phyloP scores from a whole-genome alignment of 257 asterid genomes.

The Solanum bukasovii region DNA sequence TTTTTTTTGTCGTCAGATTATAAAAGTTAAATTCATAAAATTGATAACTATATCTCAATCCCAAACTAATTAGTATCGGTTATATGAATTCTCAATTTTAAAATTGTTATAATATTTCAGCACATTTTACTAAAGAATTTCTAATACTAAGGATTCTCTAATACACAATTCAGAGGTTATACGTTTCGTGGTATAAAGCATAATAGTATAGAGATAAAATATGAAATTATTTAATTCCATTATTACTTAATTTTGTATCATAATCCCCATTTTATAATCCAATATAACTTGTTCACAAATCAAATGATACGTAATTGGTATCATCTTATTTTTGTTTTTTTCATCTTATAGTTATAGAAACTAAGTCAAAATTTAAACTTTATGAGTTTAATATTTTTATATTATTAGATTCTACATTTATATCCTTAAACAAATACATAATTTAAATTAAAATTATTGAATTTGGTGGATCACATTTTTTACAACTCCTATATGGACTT shows the following conservation, averaged over 20 bases:
- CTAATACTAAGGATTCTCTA: neutral
- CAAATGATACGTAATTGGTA: neutral
- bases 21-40: neutral
- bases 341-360: neutral
- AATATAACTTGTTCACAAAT: neutral
- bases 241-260: neutral
- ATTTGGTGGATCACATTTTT: fast-evolving
- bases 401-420: neutral
- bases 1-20: fast-evolving
- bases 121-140: neutral
- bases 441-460: neutral
- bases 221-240: neutral
- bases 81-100: neutral
- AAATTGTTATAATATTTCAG: neutral
- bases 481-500: neutral
- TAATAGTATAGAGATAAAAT: neutral
- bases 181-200: neutral
- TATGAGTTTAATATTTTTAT: neutral
- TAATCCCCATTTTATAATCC: neutral
- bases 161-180: neutral
- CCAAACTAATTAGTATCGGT: neutral
- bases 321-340: neutral
- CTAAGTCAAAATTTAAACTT: neutral
- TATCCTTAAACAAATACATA: neutral
- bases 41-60: fast-evolving